Evolutionary conservation across 306 rosid genomes (phyloP).

Genomic region (Cicer bijugum): DNA sequence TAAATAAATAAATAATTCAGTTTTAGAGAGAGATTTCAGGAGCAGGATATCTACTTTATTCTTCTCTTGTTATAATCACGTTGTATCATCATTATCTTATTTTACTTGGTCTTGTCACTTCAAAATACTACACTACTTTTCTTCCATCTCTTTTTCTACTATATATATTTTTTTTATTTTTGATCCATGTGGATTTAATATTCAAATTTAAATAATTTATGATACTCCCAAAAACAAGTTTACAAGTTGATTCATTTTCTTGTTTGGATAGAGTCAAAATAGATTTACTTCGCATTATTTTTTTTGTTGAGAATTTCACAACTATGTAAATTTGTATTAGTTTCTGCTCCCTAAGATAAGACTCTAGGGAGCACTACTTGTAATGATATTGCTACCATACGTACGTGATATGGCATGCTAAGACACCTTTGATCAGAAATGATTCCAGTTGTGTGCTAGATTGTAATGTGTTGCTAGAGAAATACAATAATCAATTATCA

Average conservation of each 20-base stretch:
- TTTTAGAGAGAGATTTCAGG: conserved; percentile 45
- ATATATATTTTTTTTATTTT: background rate
- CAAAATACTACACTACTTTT: background rate
- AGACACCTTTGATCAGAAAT: too few relatives aligned
- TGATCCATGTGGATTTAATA: background rate
- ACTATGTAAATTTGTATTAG: background rate
- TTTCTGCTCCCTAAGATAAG: too few relatives aligned
- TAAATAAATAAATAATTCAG: conserved; percentile 4
- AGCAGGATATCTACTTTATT: background rate
- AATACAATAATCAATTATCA: too few relatives aligned
- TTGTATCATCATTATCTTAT: background rate
- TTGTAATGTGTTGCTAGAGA: too few relatives aligned
- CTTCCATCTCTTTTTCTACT: background rate
- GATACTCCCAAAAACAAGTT: too few relatives aligned
- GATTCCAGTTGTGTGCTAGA: too few relatives aligned
- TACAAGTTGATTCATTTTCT: too few relatives aligned
- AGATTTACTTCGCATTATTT: background rate
- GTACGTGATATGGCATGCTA: too few relatives aligned
- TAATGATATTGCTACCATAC: too few relatives aligned
- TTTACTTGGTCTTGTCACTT: conserved; percentile 32
- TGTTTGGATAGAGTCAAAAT: background rate
- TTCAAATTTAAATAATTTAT: too few relatives aligned
- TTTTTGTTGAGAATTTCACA: background rate
- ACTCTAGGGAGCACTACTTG: too few relatives aligned
- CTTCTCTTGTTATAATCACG: background rate